These are phyloP conservation scores for Astraeus odoratus DNA, from an alignment of 768 basidiomycete genomes.

Conservation along the genomic window DNA sequence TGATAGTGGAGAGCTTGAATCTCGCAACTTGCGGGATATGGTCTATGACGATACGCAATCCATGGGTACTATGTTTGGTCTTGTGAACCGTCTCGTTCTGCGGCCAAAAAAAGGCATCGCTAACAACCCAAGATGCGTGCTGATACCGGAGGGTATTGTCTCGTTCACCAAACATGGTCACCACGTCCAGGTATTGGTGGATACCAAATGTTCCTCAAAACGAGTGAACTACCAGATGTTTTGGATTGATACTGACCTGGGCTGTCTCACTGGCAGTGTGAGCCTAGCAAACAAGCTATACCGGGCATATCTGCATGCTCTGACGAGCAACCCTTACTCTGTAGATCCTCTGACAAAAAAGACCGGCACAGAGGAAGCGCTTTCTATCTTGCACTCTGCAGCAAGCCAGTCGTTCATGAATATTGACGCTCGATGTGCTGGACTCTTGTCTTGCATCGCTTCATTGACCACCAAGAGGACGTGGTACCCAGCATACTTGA, in stretches of 20 bases:
- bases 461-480: conserved; percentile 25
- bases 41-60: no score
- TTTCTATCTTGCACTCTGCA: conserved; percentile 29
- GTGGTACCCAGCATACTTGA: conserved; percentile 30
- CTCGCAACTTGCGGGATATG: no score
- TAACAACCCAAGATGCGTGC: conserved; percentile 19
- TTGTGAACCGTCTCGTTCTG: conserved; percentile 30
- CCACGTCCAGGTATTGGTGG: conserved; percentile 1
- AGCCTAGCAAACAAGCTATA: conserved; percentile 4
- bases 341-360: conserved; percentile 3
- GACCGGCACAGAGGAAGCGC: conserved; percentile 15
- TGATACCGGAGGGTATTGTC: conserved; percentile 12
- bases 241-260: conserved; percentile 16
- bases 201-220: neutral
- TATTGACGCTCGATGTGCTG: conserved; percentile 18
- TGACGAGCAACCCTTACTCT: conserved; percentile 20
- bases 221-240: conserved; percentile 14
- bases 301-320: conserved; percentile 33
- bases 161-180: neutral
- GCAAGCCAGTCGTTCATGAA: conserved; percentile 30
- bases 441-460: conserved; percentile 24
- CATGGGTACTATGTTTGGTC: conserved; percentile 36
- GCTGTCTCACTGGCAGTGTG: conserved; percentile 12
- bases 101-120: conserved; percentile 9
- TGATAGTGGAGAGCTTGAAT: conserved; percentile 14